Percentiles rank a stretch among this genome's conserved stretches.
Evolutionary conservation across 208 protist species (phyloP).

Genomic region (Trypanosoma vivax): DNA sequence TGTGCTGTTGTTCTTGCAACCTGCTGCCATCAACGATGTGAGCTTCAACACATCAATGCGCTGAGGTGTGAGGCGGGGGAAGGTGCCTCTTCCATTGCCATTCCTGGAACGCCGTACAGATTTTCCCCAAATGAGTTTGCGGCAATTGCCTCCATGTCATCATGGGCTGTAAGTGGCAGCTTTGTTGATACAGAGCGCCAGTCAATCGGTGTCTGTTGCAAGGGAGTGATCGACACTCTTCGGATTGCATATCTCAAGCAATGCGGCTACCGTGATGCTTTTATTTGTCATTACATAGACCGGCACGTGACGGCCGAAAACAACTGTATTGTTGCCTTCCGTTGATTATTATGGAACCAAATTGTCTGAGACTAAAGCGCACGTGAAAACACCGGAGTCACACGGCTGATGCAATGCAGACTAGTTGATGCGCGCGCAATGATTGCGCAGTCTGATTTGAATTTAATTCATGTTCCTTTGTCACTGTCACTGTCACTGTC

Average conservation of each 20-base stretch:
- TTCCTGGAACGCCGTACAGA: slow-evolving; percentile 33
- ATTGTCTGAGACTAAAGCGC: neutral
- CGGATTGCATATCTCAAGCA: slow-evolving; percentile 47
- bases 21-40: slow-evolving; percentile 77
- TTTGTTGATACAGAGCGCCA: slow-evolving; percentile 32
- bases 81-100: neutral
- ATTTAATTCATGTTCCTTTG: no score
- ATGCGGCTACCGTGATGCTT: slow-evolving; percentile 34
- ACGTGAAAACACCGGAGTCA: neutral
- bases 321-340: slow-evolving; percentile 58
- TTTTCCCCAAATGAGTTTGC: slow-evolving; percentile 46
- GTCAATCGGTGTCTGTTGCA: slow-evolving; percentile 39
- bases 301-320: slow-evolving; percentile 59
- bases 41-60: slow-evolving; percentile 50
- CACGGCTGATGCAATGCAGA: neutral
- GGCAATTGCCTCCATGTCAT: slow-evolving; percentile 61
- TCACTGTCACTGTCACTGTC: no score
- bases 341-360: neutral
- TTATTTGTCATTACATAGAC: slow-evolving; percentile 42
- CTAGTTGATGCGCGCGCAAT: neutral
- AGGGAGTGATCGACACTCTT: slow-evolving; percentile 60
- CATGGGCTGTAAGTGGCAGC: slow-evolving; percentile 63
- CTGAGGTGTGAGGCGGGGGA: neutral
- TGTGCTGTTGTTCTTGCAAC: slow-evolving; percentile 53
- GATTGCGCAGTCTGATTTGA: no score